A percentile compares a stretch with the other conserved stretches of the same genome.
Evolutionary conservation across 768 basidiomycete genomes (phyloP).

Genomic region (Chalciporus piperatus): DNA sequence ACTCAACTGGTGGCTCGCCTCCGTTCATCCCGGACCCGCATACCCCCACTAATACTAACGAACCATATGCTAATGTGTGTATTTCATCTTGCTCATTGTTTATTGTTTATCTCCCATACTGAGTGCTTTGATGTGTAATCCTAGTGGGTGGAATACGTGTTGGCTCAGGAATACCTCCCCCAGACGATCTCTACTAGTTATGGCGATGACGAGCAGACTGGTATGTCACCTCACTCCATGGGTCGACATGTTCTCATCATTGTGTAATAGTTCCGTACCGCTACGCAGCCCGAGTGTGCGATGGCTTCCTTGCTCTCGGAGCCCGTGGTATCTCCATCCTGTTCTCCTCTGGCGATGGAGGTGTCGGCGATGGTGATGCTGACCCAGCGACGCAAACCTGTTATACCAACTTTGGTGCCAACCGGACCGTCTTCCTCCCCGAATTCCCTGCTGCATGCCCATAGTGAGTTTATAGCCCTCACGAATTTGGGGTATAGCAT

Average conservation of each 20-base stretch:
- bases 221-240: constrained; percentile 27
- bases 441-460: constrained; percentile 63
- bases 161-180: constrained; percentile 44
- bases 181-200: constrained; percentile 71
- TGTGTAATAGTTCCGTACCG: constrained; percentile 46
- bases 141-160: constrained; percentile 64
- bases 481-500: background rate
- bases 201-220: constrained; percentile 69
- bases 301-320: constrained; percentile 63
- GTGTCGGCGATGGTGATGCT: constrained; percentile 62
- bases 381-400: constrained; percentile 54
- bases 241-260: background rate
- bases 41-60: constrained; percentile 43
- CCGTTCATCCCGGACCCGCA: constrained; percentile 50
- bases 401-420: constrained; percentile 55
- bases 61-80: constrained; percentile 46
- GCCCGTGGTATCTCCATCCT: constrained; percentile 62
- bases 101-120: background rate
- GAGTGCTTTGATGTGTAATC: constrained; percentile 3
- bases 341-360: constrained; percentile 65
- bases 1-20: constrained; percentile 59
- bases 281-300: constrained; percentile 59
- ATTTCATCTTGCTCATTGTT: background rate
- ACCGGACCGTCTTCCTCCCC: constrained; percentile 52
- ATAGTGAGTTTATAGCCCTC: constrained; percentile 36